Base-by-base conservation (phyloP, 768 basidiomycete species). In the Melanogaster broomeanus region DNA sequence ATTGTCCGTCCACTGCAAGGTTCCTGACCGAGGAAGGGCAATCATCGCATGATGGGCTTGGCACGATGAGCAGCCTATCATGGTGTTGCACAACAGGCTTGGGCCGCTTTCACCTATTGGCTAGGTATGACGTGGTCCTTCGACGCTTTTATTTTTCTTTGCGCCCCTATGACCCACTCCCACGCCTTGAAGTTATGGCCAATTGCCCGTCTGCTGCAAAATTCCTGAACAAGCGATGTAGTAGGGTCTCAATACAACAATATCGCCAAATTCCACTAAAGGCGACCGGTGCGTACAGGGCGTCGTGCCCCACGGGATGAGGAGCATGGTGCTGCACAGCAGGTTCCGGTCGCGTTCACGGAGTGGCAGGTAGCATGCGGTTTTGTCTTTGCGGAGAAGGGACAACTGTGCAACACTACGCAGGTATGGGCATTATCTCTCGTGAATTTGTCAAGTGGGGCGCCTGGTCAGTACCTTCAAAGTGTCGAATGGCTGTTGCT, bases 181-280 rank as follows among this genome's bases (percentile, higher is more conserved):
- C 48, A 11, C 12, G 4, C 33, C 9, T 2, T 37, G 9, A 42
- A 84, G 79, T 83, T 13, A 52, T 87, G 58, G 80, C 82, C n/a
- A 83, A 85, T 58, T 83, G 82, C 53, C 83, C 84, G 0, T 65
- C 64, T 4, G 83, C 82, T 0, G 85, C 85, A 1, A 68, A 58
- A 18, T 86, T 87, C 66, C 65, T 88, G 25, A 85, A 76, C 68
- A 78, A 68, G 57, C 83, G 82, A 65, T n/a, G n/a, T n/a, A 83
- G 81, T 85, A 59, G 18, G 11, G 45, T n/a, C 6, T 13, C 18
- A 13, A 42, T 8, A 42, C 4, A 39, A 28, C 35, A 12, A 37
- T n/a, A 41, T 21, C n/a, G n/a, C 11, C 12, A 11, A 9, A 10
- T 21, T 21, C n/a, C 45, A 18, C 22, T 24, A 34, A 15, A 3